Conservation (phyloP, 1,284 basidiomycete genomes). For the Ganoderma leucocontextum region DNA sequence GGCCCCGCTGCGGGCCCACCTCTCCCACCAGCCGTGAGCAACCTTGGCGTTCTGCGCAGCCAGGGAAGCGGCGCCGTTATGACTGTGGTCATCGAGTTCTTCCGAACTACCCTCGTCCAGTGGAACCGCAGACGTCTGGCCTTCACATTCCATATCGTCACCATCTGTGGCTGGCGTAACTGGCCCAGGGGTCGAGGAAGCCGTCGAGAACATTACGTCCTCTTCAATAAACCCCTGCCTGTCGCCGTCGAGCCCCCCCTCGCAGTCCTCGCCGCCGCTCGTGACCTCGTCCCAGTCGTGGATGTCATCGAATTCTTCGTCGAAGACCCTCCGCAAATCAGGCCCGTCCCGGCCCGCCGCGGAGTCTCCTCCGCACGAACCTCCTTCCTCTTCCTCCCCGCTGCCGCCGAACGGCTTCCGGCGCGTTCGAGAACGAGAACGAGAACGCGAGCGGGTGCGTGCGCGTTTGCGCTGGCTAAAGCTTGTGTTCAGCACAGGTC, state of each 20-base stretch:
- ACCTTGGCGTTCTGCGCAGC: slow-evolving; percentile 50
- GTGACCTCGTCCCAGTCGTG: slow-evolving; percentile 48
- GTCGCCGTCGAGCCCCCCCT: slow-evolving; percentile 41
- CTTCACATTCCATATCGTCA: slow-evolving; percentile 28
- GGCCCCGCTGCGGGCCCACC: slow-evolving; percentile 51
- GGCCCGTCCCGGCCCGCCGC: slow-evolving; percentile 40
- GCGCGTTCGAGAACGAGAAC: neutral
- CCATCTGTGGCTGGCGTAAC: slow-evolving; percentile 38
- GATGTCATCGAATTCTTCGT: slow-evolving; percentile 26
- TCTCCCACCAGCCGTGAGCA: slow-evolving; percentile 67
- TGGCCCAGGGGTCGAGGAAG: slow-evolving; percentile 42
- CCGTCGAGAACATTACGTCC: slow-evolving; percentile 31
- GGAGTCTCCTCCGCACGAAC: slow-evolving; percentile 19
- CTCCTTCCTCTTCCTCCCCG: slow-evolving; percentile 25
- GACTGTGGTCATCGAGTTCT: slow-evolving; percentile 28
- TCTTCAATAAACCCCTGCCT: slow-evolving; percentile 23
- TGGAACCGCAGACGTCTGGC: slow-evolving; percentile 9
- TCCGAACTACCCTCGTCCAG: slow-evolving; percentile 31
- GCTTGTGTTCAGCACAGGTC: slow-evolving; percentile 25
- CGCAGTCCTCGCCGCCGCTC: slow-evolving; percentile 56
- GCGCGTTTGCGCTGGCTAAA: slow-evolving; percentile 24
- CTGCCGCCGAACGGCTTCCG: slow-evolving; percentile 13
- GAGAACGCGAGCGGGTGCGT: slow-evolving; percentile 8
- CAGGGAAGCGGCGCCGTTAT: slow-evolving; percentile 31
- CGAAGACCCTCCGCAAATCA: slow-evolving; percentile 56